These are phyloP conservation scores for Emericellopsis terricola DNA, from an alignment of 495 filamentous ascomycete genomes.

Conservation along the genomic window DNA sequence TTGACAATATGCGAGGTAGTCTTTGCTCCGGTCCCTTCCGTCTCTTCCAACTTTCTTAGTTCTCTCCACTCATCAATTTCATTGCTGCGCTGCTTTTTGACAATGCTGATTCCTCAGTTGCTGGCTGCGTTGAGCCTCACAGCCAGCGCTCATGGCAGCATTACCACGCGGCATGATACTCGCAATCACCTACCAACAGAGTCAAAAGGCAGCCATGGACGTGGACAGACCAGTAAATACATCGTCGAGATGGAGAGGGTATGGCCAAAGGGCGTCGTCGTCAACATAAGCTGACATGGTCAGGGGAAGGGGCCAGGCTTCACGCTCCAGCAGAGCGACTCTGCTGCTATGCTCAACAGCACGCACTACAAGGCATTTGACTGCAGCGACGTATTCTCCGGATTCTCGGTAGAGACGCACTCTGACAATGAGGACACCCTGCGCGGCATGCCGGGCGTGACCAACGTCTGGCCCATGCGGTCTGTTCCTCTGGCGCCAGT, in stretches of 20 bases:
- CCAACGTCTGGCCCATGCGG: constrained; percentile 11
- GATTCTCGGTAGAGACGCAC: constrained; percentile 11
- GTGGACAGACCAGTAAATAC: constrained; percentile 1
- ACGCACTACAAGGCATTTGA: constrained; percentile 13
- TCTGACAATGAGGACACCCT: constrained; percentile 10
- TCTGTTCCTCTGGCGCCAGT: constrained; percentile 7
- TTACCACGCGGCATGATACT: background rate
- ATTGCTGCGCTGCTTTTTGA: too few species aligned
- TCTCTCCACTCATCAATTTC: too few species aligned
- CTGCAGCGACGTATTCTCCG: constrained; percentile 12
- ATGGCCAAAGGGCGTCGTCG: too few species aligned
- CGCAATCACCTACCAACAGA: constrained; percentile 10
- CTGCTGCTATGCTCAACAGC: background rate
- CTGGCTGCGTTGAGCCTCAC: background rate
- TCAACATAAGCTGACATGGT: background rate
- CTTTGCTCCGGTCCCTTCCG: too few species aligned
- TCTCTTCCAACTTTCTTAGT: too few species aligned
- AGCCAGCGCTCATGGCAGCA: background rate
- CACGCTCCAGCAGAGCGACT: background rate
- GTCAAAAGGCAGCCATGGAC: constrained; percentile 17
- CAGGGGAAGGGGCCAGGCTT: background rate
- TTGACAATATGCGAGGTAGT: too few species aligned
- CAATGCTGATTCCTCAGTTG: background rate
- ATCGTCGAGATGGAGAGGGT: constrained; percentile 2
- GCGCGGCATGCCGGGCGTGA: constrained; percentile 5